Percentiles rank a stretch among this genome's conserved stretches.
Conservation (phyloP, 73 alveolate genomes). For the Breviolum minutum region DNA sequence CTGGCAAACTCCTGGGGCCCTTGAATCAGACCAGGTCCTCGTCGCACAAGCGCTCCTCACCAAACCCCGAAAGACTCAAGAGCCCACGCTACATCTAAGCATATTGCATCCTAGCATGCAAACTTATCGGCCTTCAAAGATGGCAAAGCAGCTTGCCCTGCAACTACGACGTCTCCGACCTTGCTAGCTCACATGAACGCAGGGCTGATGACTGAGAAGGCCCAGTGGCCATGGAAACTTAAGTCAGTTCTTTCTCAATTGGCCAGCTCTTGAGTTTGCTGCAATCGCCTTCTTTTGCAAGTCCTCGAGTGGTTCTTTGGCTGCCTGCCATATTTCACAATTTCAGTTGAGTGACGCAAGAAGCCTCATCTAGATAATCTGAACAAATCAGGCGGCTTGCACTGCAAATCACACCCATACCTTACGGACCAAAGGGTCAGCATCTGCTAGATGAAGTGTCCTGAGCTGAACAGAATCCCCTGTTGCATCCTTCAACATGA, state of each 20-base stretch:
- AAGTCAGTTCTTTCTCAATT: too few species aligned
- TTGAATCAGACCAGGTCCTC: neutral
- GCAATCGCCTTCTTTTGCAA: conserved; percentile 42
- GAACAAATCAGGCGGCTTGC: neutral
- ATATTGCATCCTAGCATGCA: neutral
- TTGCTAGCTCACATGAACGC: neutral
- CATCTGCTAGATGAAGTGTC: conserved; percentile 62
- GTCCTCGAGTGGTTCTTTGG: conserved; percentile 8
- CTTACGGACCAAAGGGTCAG: conserved; percentile 56
- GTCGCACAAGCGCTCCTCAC: neutral
- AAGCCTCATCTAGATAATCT: too few species aligned
- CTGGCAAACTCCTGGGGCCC: too few species aligned
- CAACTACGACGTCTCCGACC: conserved; percentile 80
- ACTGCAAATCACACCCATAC: neutral
- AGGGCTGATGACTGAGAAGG: neutral
- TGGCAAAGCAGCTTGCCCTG: conserved; percentile 71
- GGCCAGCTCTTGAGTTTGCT: neutral
- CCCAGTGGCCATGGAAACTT: neutral
- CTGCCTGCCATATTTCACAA: neutral
- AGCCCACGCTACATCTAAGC: neutral
- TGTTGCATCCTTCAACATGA: too few species aligned
- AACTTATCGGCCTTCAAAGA: neutral
- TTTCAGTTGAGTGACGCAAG: too few species aligned
- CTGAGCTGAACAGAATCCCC: neutral
- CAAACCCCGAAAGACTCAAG: neutral